Percentiles rank a stretch among this genome's conserved stretches.
Conservation (phyloP, 371 early-diverging fungal genomes). For the Catenaria anguillulae region DNA sequence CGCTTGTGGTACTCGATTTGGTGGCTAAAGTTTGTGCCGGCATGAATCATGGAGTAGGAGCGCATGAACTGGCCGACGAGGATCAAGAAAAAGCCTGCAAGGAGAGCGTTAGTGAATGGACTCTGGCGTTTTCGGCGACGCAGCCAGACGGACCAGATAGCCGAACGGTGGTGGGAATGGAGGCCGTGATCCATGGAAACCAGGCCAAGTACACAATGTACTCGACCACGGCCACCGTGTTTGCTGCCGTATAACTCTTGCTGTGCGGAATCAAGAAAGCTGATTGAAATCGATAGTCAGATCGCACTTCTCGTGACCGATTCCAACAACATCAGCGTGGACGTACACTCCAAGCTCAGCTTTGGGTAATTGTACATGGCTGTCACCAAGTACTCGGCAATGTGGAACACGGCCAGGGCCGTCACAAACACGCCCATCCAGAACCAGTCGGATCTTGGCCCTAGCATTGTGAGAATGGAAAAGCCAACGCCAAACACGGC, state of each 20-base stretch:
- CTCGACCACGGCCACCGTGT: slow-evolving; percentile 38
- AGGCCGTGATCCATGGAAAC: slow-evolving; percentile 41
- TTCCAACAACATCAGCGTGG: no score
- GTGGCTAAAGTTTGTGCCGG: slow-evolving; percentile 64
- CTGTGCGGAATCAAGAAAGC: slow-evolving; percentile 6
- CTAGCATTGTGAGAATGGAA: no score
- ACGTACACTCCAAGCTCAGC: neutral
- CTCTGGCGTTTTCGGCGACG: no score
- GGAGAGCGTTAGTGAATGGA: no score
- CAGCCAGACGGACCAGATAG: no score
- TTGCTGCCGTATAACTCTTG: neutral
- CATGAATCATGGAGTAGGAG: slow-evolving; percentile 61
- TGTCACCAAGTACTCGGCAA: slow-evolving; percentile 60
- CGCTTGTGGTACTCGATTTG: slow-evolving; percentile 47
- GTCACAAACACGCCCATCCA: slow-evolving; percentile 50
- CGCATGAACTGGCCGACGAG: slow-evolving; percentile 49
- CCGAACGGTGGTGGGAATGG: slow-evolving; percentile 27
- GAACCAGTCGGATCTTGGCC: slow-evolving; percentile 18
- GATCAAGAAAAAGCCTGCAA: slow-evolving; percentile 37
- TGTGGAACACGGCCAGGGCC: slow-evolving; percentile 51
- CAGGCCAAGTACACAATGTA: slow-evolving; percentile 48
- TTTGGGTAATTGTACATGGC: slow-evolving; percentile 51
- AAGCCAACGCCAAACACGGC: slow-evolving; percentile 38
- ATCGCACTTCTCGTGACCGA: no score
- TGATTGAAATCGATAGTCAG: no score